Base-by-base conservation (phyloP, 257 asterid species). In the Penstemon davidsonii region DNA sequence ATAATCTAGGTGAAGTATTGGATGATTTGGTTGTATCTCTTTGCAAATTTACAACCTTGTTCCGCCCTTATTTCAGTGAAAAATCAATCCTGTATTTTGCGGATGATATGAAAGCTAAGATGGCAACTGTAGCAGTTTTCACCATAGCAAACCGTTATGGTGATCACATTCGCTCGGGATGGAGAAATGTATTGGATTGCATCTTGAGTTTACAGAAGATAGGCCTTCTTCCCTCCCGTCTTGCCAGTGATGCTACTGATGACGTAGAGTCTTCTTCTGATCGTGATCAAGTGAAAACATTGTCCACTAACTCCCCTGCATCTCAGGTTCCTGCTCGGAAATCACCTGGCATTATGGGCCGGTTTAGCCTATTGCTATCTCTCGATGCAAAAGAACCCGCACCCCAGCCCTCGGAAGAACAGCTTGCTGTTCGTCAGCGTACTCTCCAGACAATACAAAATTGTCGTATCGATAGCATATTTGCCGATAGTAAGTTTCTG, bases 171-270 rank as follows among this genome's bases (percentile, higher is more conserved):
- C 92, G 86, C 40, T 82, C 88, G 4, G 94, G 97, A 33, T 92
- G 98, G 98, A 88, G 88, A 75, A 90, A 93, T 81, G 84, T 93
- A 64, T 75, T 90, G 73, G 99, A 93, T 66, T 93, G 96, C 77
- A 88, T 90, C 67, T 73, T 90, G 82, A 90, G 96, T 71, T 76
- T 92, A 84, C 96, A 92, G 53, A 90, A 78, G 74, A 72, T 84
- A 41, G 95, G 94, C 55, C 95, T 92, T 80, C 97, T 90, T 81
- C 95, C 98, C 25, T 80, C 94, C 59, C 94, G 95, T 71, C 86
- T 88, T 69, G 89, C 93, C 39, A 85, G 79, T 57, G 95, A 92
- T 77, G 96, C 94, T 60, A 85, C 87, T 65, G 91, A 88, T 72
- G 90, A 88, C 56, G 58, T 78, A 73, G 96, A 88, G 62, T 25